Conservation (phyloP, 2,329 filamentous ascomycete genomes). For the Colletotrichum chrysophilum region DNA sequence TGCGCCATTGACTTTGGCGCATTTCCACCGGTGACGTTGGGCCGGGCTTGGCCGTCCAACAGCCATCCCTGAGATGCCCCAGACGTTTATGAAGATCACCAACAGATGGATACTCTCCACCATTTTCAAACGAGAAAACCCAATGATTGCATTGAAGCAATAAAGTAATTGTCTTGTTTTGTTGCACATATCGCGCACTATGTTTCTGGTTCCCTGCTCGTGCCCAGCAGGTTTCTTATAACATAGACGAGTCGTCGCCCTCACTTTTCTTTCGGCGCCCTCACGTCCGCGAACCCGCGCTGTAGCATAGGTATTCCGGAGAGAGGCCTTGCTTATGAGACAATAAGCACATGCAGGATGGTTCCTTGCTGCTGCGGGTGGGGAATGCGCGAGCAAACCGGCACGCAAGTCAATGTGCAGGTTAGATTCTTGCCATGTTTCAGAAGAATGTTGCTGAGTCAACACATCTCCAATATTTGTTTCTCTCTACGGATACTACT, state of each 20-base stretch:
- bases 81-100: conserved; percentile 2
- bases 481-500: not conserved
- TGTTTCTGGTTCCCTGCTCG: not conserved
- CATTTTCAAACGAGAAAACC: not conserved
- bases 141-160: not conserved
- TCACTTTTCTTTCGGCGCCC: not conserved
- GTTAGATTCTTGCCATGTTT: not conserved
- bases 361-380: not conserved
- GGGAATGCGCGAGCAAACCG: not conserved
- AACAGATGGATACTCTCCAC: conserved; percentile 1
- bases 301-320: not conserved
- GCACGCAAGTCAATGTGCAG: not conserved
- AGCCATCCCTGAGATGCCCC: not conserved
- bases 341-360: not conserved
- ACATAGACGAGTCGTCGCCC: not conserved
- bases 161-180: not conserved
- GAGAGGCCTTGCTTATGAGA: not conserved
- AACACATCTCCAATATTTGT: not conserved
- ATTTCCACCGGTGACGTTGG: not conserved
- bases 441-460: not conserved
- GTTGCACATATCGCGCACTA: not conserved
- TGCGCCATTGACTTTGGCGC: not conserved
- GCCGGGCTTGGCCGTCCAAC: not conserved
- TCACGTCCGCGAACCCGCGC: not conserved
- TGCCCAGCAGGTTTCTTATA: not conserved